phyloP scores from a whole-genome alignment of 2,329 filamentous ascomycete genomes.

The Kalmusia sp. region DNA sequence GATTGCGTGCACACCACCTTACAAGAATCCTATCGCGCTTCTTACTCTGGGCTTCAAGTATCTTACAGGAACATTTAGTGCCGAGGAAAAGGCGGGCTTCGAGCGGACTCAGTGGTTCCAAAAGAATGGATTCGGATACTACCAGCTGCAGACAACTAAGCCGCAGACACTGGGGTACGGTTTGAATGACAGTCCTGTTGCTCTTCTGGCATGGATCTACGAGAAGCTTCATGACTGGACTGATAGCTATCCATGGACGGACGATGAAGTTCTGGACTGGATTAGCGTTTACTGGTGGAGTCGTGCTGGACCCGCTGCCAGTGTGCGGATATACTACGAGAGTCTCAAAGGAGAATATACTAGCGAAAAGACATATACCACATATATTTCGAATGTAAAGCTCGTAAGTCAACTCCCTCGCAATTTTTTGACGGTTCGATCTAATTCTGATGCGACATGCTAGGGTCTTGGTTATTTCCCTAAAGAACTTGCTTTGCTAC shows the following conservation, averaged over 20 bases:
- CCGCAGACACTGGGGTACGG: slow-evolving; percentile 77
- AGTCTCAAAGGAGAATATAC: not conserved
- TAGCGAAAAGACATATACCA: not conserved
- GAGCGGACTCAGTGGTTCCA: slow-evolving; percentile 64
- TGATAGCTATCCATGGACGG: slow-evolving; percentile 73
- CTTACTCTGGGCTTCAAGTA: not conserved
- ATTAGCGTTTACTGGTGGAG: slow-evolving; percentile 68
- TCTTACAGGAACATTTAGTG: not conserved
- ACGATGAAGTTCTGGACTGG: slow-evolving; percentile 80
- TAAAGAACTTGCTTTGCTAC: slow-evolving; percentile 3
- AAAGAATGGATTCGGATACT: slow-evolving; percentile 65
- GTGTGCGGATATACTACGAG: slow-evolving; percentile 10
- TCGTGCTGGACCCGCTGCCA: slow-evolving; percentile 6
- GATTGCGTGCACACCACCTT: not conserved
- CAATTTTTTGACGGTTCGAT: not conserved
- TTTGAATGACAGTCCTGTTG: slow-evolving; percentile 73
- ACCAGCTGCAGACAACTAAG: slow-evolving; percentile 67
- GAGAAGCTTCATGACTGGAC: slow-evolving; percentile 83
- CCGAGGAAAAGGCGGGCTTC: slow-evolving; percentile 47
- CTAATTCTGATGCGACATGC: no score
- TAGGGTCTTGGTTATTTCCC: slow-evolving; percentile 9
- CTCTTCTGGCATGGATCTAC: slow-evolving; percentile 77
- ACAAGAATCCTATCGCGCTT: slow-evolving; percentile 1
- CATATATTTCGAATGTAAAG: slow-evolving; percentile 5
- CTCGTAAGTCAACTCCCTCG: slow-evolving; percentile 2